These are phyloP conservation scores for Phlebopus sp. DNA, from an alignment of 1,284 basidiomycete genomes.

Conservation along the genomic window DNA sequence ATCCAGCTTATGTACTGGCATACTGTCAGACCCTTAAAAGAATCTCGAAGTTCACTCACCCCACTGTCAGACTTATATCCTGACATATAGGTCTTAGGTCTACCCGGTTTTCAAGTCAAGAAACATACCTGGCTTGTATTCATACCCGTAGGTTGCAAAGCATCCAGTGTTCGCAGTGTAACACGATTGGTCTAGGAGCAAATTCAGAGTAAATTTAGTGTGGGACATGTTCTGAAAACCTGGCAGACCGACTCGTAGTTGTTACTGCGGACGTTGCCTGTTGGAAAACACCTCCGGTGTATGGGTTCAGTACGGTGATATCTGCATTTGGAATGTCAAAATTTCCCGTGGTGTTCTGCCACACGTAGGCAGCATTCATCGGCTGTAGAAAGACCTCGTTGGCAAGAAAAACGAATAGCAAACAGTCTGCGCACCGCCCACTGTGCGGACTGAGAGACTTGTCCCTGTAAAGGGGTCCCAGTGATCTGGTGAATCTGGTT, in stretches of 20 bases:
- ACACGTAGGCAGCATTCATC: constrained; percentile 32
- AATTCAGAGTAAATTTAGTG: constrained; percentile 12
- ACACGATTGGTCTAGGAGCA: constrained; percentile 28
- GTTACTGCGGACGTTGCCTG: constrained; percentile 64
- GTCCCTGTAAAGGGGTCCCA: constrained; percentile 33
- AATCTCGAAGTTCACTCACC: constrained; percentile 30
- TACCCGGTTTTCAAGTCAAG: constrained; percentile 15
- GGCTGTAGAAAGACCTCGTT: constrained; percentile 18
- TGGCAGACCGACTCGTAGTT: constrained; percentile 28
- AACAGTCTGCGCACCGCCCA: constrained; percentile 40
- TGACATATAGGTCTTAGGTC: constrained; percentile 20
- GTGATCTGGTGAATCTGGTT: constrained; percentile 30
- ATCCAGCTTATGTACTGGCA: constrained; percentile 80
- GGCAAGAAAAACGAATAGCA: constrained; percentile 6
- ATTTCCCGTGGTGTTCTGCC: constrained; percentile 40
- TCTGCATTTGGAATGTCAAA: constrained; percentile 40
- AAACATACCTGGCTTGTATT: constrained; percentile 44
- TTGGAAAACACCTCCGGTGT: constrained; percentile 50
- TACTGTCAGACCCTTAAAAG: constrained; percentile 16
- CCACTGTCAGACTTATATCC: constrained; percentile 22
- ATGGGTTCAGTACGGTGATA: constrained; percentile 42
- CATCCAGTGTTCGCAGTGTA: constrained; percentile 33
- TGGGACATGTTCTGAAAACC: background rate
- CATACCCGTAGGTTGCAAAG: constrained; percentile 52
- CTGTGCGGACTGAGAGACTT: constrained; percentile 48